Evolutionary conservation across 2,329 filamentous ascomycete species (phyloP).

Genomic region (Albifimbria verrucaria): DNA sequence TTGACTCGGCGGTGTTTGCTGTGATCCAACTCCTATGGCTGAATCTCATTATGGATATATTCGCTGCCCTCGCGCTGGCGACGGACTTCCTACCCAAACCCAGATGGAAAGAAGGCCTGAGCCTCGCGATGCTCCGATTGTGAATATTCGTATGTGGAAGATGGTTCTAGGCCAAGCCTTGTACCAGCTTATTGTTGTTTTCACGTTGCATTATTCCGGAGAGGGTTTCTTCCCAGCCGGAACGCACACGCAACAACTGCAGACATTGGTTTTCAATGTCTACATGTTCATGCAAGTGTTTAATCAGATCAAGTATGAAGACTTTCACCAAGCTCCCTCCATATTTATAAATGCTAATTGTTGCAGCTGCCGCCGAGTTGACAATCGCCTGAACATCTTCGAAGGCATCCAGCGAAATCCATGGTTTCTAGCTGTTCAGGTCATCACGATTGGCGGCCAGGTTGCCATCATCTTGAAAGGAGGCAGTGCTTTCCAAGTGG

Average conservation of each 20-base stretch:
- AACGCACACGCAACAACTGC: constrained; percentile 40
- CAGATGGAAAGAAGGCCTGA: constrained; percentile 53
- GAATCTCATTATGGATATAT: constrained; percentile 68
- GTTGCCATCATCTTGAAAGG: constrained; percentile 71
- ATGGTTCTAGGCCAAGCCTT: constrained; percentile 62
- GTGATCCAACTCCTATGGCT: constrained; percentile 68
- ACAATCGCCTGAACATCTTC: constrained; percentile 82
- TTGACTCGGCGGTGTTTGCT: constrained; percentile 57
- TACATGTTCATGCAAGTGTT: constrained; percentile 92
- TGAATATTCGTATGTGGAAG: constrained; percentile 64
- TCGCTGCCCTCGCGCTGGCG: constrained; percentile 62
- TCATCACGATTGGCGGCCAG: constrained; percentile 66
- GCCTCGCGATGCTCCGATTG: constrained; percentile 66
- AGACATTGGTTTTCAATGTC: constrained; percentile 78
- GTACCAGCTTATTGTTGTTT: constrained; percentile 57
- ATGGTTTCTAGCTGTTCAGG: constrained; percentile 70
- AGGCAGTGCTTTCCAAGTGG: constrained; percentile 63
- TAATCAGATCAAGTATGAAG: constrained; percentile 61
- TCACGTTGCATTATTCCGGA: constrained; percentile 60
- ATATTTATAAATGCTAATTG: not conserved
- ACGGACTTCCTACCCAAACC: constrained; percentile 59
- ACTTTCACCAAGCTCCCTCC: not conserved
- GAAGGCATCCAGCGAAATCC: constrained; percentile 71
- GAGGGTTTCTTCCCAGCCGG: constrained; percentile 46
- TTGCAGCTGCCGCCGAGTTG: constrained; percentile 64